Evolutionary conservation across 202 grass and related monocot genomes (phyloP).

Genomic region (Panicum hallii): DNA sequence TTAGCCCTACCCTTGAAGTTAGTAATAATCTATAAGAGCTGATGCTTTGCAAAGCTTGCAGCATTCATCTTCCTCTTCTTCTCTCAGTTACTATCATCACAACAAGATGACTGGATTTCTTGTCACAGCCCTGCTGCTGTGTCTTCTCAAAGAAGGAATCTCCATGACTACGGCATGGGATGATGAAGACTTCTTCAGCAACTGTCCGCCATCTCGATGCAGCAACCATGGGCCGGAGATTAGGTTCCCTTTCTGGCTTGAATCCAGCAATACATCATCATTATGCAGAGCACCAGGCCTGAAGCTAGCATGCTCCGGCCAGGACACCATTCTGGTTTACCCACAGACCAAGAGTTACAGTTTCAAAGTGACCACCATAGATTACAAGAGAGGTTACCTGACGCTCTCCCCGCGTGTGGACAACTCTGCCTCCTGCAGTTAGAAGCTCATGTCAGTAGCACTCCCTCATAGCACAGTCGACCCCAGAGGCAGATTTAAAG

Average conservation of each 20-base stretch:
- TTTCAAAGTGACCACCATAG: slow-evolving; percentile 12
- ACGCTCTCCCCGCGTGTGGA: background rate
- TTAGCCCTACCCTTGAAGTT: background rate
- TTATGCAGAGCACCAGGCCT: slow-evolving; percentile 38
- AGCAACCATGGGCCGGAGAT: slow-evolving; percentile 43
- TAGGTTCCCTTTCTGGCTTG: slow-evolving; percentile 47
- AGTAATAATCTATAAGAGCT: background rate
- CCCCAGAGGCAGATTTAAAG: too few species aligned
- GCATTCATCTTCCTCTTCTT: background rate
- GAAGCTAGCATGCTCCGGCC: slow-evolving; percentile 44
- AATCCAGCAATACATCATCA: background rate
- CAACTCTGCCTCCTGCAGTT: background rate
- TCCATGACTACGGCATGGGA: background rate
- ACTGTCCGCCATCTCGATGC: slow-evolving; percentile 38
- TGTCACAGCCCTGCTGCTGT: background rate
- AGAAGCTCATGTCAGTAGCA: slow-evolving; percentile 43
- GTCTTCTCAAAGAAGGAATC: background rate
- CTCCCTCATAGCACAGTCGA: background rate
- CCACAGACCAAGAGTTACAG: background rate
- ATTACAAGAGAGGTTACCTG: background rate
- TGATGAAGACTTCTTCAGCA: slow-evolving; percentile 27
- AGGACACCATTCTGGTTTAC: slow-evolving; percentile 43
- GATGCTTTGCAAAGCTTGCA: background rate
- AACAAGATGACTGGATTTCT: background rate
- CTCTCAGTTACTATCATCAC: background rate